Base-by-base conservation (phyloP, 352 stramenopile species). In the Globisporangium echinulatum region DNA sequence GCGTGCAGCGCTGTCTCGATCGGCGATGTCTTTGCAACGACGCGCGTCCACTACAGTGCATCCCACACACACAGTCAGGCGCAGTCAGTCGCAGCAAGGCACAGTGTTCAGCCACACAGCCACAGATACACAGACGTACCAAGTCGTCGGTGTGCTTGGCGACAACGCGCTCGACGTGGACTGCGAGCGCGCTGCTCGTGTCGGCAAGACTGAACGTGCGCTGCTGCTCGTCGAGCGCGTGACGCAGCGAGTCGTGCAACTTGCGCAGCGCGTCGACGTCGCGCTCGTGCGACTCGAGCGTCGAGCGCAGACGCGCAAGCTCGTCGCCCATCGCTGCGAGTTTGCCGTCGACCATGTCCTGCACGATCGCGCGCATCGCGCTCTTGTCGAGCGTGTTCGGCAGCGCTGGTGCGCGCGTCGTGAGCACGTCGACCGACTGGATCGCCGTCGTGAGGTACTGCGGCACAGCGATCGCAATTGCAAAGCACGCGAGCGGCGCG, bases 321-420 rank as follows among this genome's bases (percentile, higher is more conserved):
- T 92, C 70, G 14, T 83, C 69, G 15, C 73, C 76, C 68, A 92
- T 72, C 0, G 68, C 61, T 33, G 77, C 70, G 11, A 92, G 54
- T 61, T 87, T 86, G 49, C 85, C 69, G 48, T 90, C 79, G 9
- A 92, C 64, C 9, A 92, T 82, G 42, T 90, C 79, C 44, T 88
- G 72, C 37, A 92, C 70, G 5, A 87, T 72, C 1, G 71, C 77
- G 3, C 69, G 69, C 74, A 92, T 87, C 17, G 77, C 71, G 17
- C 75, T 74, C 14, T 79, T 81, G 43, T 90, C 78, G 10, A 78
- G 65, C 3, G 14, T 52, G 37, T 62, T 68, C 50, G 61, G 59
- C 49, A 62, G 61, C 0, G 73, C 71, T 36, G 68, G 70, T 2
- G 69, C 68, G 15, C 74, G 79, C 3, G 69, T 74, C 15, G 77